Evolutionary conservation across 768 basidiomycete genomes (phyloP), one percentile per base, ranked within the genome.

Genomic region (Rhodotorula paludigena): DNA sequence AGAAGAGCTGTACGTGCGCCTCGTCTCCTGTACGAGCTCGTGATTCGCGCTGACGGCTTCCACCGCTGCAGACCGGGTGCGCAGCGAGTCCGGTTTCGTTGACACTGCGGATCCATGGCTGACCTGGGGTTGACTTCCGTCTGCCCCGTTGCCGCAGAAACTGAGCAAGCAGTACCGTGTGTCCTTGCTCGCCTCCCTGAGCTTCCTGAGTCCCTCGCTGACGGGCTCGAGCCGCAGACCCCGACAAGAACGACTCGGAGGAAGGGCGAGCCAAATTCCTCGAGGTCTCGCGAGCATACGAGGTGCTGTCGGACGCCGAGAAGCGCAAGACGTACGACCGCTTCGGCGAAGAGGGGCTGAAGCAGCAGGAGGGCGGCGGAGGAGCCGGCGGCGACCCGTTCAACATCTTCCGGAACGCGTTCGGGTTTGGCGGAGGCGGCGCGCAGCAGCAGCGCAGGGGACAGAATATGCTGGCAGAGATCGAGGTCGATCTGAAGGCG

Each of bases 301-400:
- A 98, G 78, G 85, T 94, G n/a, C 82, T 99, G 36, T 92, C 92
- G 12, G 92, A 97, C 76, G 60, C 84, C 3, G 85, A 85, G 89
- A 94, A 92, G 87, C 87, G 89, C 38, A 83, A 85, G 80, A 89
- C 94, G 69, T 99, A 97, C 78, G 96, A 98, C 78, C 84, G 87
- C 64, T 87, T 92, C 80, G 94, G 94, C 68, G 92, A 93, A 81
- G 93, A 96, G 77, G 94, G 94, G 15, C 78, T 99, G 60, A 90
- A 90, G 78, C 89, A 89, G 39, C 90, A 90, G 59, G 59, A 63
- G 41, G 91, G 53, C 36, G 57, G 93, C 80, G 73, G 77, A 65
- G 75, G 77, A 48, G 74, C 76, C 33, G 87, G 87, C 54, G 82
- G 87, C 60, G 83, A 97, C 76, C 93, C 94, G 28, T 92, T 97